phyloP scores from a whole-genome alignment of 108 stramenopile genomes.

The Aurantiochytrium sp. region DNA sequence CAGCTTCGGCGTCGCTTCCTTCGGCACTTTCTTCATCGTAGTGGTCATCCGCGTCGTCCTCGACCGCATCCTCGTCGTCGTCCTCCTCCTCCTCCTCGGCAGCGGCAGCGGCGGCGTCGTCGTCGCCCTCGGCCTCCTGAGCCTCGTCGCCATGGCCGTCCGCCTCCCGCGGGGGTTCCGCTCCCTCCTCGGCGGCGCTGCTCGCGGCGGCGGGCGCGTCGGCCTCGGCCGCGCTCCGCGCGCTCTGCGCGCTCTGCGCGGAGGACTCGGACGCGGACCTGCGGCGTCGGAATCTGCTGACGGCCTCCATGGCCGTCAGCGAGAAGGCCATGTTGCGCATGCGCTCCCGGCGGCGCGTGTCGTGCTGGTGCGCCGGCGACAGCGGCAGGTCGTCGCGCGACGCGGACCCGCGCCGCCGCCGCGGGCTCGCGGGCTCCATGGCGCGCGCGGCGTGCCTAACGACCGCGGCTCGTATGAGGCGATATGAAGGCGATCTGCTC shows the following conservation, averaged over 20 bases:
- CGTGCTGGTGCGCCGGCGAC: neutral
- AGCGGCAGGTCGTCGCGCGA: neutral
- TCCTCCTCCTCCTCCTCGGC: neutral
- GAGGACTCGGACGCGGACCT: neutral
- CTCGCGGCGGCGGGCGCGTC: no score
- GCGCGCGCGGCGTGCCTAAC: no score
- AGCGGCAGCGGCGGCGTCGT: neutral
- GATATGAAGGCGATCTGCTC: no score
- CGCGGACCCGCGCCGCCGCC: neutral
- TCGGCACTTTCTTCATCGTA: neutral
- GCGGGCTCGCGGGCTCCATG: neutral
- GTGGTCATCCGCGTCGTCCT: neutral
- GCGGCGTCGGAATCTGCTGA: neutral
- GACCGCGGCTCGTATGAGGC: no score
- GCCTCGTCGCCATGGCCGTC: no score
- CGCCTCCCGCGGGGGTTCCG: no score
- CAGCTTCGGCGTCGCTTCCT: neutral
- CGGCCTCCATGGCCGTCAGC: neutral
- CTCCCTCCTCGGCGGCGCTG: no score
- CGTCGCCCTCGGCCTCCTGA: no score
- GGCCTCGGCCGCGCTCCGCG: no score
- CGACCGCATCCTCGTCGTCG: neutral
- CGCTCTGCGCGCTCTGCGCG: no score
- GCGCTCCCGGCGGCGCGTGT: neutral
- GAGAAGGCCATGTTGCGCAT: neutral